Conservation (phyloP, 176 grass and related monocot species). For the sorghum (Sorghum bicolor) region Sorghum_bicolor_NCBIv3 NC_012873.2:67166001-67166500, state of each 20-base stretch:
- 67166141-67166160: slow-evolving; percentile 35
- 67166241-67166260: neutral
- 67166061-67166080: neutral
- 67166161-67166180: slow-evolving; percentile 26
- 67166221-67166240: neutral
- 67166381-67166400: neutral
- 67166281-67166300: neutral
- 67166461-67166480: too few species aligned
- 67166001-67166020: slow-evolving; percentile 8
- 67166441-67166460: too few species aligned
- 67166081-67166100: neutral
- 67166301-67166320: neutral
- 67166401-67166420: too few species aligned
- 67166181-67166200: slow-evolving; percentile 14
- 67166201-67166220: slow-evolving; percentile 44
- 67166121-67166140: neutral
- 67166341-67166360: neutral
- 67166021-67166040: slow-evolving; percentile 20
- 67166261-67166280: slow-evolving; percentile 5
- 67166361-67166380: neutral
- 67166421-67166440: too few species aligned
- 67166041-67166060: slow-evolving; percentile 4
- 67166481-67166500: too few species aligned
- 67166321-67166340: neutral
- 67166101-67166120: neutral